Evolutionary conservation across 2,329 filamentous ascomycete species (phyloP), one percentile per base, ranked within the genome.

Genomic region (Fusarium proliferatum): DNA sequence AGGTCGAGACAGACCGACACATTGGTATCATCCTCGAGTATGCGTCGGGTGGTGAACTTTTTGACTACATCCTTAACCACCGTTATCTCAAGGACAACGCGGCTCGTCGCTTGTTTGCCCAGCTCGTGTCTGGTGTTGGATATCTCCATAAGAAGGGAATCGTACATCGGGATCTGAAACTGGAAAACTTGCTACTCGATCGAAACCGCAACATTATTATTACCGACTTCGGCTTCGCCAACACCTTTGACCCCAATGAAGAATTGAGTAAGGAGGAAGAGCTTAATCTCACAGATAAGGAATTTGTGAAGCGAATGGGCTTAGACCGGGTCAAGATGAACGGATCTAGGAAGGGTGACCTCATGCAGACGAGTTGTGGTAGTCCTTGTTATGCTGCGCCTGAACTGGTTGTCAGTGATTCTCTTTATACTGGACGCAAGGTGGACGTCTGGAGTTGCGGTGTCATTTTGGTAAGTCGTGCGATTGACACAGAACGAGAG

Each of bases 391-490:
- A 99, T 82, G 96, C 96, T 55, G 96, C 96, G 19, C 96, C 96
- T 9, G 96, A 99, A 84, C 87, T 99, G 61, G 96, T 99, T 19
- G 96, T 99, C 70, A 98, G 95, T 81, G 96, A 99, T 83, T 97
- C 95, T 21, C 86, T 99, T 12, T 99, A 99, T 84, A 99, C 96
- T 4, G 96, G 96, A 52, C 91, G 96, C 59, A 99, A 99, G 83
- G 96, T 99, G 33, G 96, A 99, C 80, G 96, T 99, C 41, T 99
- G 96, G 96, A 98, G 96, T 83, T 99, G 96, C 81, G 96, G 96
- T 84, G 96, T 99, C 43, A 99, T 99, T 79, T 83, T 99, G 88
- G 96, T 98, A 88, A 84, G 94, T 87, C 36, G 39, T 52, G 16
- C 23, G 48, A 55, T 34, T 33, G 48, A 23, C 17, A 28, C 30